These are phyloP conservation scores for Diaporthe sp. DNA, from an alignment of 2,329 filamentous ascomycete genomes.

Conservation along the genomic window DNA sequence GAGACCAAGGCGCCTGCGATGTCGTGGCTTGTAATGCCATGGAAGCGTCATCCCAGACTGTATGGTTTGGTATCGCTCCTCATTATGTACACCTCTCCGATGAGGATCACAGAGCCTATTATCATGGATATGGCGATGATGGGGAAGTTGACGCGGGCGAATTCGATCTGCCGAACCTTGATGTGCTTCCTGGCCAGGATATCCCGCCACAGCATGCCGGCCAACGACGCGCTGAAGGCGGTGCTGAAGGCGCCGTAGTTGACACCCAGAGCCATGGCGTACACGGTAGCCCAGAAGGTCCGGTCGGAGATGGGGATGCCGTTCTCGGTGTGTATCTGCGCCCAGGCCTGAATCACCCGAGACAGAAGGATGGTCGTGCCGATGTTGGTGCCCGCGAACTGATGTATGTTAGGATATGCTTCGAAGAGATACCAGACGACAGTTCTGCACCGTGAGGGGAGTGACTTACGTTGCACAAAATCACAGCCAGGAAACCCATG, in stretches of 20 bases:
- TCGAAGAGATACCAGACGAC: neutral
- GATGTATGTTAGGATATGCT: constrained; percentile 39
- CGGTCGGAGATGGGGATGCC: constrained; percentile 68
- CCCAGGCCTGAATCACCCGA: constrained; percentile 78
- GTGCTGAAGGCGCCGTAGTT: constrained; percentile 82
- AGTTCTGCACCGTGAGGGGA: neutral
- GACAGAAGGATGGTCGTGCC: constrained; percentile 81
- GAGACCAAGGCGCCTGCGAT: neutral
- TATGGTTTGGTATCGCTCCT: constrained; percentile 56
- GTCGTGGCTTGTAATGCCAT: neutral
- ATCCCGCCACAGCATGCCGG: constrained; percentile 79
- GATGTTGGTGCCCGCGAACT: constrained; percentile 84
- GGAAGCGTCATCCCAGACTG: constrained; percentile 27
- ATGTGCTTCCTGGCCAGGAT: constrained; percentile 79
- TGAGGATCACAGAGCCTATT: constrained; percentile 71
- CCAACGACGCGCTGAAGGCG: constrained; percentile 78
- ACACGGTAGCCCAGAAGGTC: constrained; percentile 80
- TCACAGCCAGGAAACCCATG: constrained; percentile 79
- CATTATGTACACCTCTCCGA: constrained; percentile 74
- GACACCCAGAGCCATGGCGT: constrained; percentile 80
- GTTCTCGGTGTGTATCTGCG: constrained; percentile 65
- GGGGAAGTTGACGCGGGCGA: constrained; percentile 76
- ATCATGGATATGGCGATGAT: constrained; percentile 79
- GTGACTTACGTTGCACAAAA: constrained; percentile 77
- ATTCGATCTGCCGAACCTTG: constrained; percentile 71